Percentiles rank a stretch among this genome's conserved stretches.
Evolutionary conservation across 139 green algal species (phyloP).

Genomic region (Chlamydomonas sp.): DNA sequence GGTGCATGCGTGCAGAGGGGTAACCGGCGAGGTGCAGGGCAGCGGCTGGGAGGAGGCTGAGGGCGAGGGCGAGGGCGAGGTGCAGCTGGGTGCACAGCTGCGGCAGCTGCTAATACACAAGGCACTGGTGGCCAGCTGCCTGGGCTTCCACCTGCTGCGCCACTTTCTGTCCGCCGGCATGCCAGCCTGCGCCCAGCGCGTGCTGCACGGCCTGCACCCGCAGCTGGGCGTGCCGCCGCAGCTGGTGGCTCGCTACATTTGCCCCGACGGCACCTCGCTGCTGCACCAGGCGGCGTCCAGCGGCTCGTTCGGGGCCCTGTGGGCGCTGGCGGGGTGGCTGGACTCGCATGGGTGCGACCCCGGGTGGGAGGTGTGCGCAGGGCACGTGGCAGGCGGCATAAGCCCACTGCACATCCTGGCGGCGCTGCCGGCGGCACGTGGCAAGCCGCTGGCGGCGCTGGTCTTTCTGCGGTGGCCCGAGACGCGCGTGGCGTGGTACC

Average conservation of each 20-base stretch:
- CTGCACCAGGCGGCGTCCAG: constrained; percentile 11
- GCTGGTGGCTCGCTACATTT: not conserved
- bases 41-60: not conserved
- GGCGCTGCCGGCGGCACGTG: not conserved
- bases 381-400: not conserved
- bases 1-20: not conserved
- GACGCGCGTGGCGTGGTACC: not conserved
- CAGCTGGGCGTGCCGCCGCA: constrained; percentile 1
- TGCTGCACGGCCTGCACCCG: constrained; percentile 4
- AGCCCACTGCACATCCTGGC: constrained; percentile 24
- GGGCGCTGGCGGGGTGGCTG: constrained; percentile 8
- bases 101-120: not conserved
- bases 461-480: constrained; percentile 10
- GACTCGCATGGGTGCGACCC: not conserved
- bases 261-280: not conserved
- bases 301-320: not conserved
- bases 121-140: not conserved
- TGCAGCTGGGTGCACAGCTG: too few species aligned
- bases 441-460: not conserved
- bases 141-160: constrained; percentile 13
- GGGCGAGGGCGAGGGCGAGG: too few species aligned
- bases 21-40: not conserved
- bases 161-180: not conserved
- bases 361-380: not conserved
- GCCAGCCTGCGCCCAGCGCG: not conserved